Base-by-base conservation (phyloP, 306 rosid genomes). In the Amphicarpaea edgeworthii region DNA sequence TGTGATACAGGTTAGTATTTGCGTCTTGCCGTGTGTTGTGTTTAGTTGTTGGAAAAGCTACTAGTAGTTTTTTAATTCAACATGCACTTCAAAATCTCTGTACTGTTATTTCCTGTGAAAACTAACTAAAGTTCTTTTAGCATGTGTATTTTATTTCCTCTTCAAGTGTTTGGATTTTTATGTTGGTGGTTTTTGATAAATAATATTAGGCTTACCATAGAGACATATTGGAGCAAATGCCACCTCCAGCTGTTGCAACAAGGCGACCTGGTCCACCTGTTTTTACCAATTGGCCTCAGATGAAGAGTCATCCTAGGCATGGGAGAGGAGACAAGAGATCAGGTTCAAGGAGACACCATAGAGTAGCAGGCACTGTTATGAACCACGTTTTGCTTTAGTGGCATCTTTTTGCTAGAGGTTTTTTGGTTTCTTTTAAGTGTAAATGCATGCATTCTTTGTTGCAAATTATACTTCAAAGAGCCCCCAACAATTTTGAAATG, bases 161-260 rank as follows among this genome's bases (percentile, higher is more conserved):
- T 15, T 60, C 5, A 37, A 8, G 42, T 68, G 40, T 55, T 57
- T 68, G 63, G 26, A 69, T 46, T 68, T 55, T 63, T 7, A 28
- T 66, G 17, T 67, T 47, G 43, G 67, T 32, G 57, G 15, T 50
- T 72, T 57, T 77, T 69, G 38, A 77, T 70, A 34, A 72, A 71
- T 53, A 66, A 60, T 81, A 45, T 41, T 88, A 92, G 97, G 84
- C 87, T 54, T 90, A 95, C 83, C 99, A 95, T 84, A 86, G 89
- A 78, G 97, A 90, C 41, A 3, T 92, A 68, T 69, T 92, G 84
- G 97, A 92, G 78, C 87, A 83, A 58, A 90, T 89, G 93, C 93
- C 98, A 49, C 93, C 91, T 54, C 92, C 93, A 0, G 79, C 42
- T 21, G 83, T 86, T 17, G 74, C 60, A 61, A 37, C 73, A 50